Base-by-base conservation (phyloP, 768 basidiomycete species). In the Lactarius vividus region DNA sequence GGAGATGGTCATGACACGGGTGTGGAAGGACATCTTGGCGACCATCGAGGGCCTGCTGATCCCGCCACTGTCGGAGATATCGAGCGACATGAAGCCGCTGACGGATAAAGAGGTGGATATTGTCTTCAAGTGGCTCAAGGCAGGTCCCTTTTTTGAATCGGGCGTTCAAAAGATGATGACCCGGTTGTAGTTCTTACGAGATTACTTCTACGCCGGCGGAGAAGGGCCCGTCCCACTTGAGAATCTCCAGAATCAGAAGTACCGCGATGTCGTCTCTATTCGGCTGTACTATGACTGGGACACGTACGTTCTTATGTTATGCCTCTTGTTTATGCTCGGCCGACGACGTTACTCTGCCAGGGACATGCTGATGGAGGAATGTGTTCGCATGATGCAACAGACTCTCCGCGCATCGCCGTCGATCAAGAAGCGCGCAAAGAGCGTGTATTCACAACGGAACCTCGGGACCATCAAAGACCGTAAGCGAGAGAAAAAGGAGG, bases 121-220 rank as follows among this genome's bases (percentile, higher is more conserved):
- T 65, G 96, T 96, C n/a, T 94, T 98, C 80, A 96, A 95, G 75
- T 98, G 97, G 94, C 75, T 98, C 61, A 96, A 95, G 87, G 95
- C 92, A 63, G 20, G 76, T 71, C n/a, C 4, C 33, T 67, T 42
- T 18, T 8, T 6, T 6, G n/a, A 16, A 10, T 52, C 31, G 44
- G 54, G 33, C 64, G 20, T 35, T 28, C 8, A 31, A 15, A 26
- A 7, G 20, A 59, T 72, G 23, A 67, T 64, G 35, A 63, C 40
- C 65, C 54, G 15, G 7, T n/a, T 68, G 3, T 67, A 96, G 93
- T 98, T 98, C 81, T 73, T 99, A 74, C 82, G 89, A 63, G 93
- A 97, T 74, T 99, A 94, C 79, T 98, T 98, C 81, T 88, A 97
- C 74, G 94, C 92, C 3, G 89, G 87, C 16, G 96, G 96, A 11